Percentiles rank a stretch among this genome's conserved stretches.
Evolutionary conservation across 495 filamentous ascomycete species (phyloP).

Genomic region (Hypoxylon trugodes): DNA sequence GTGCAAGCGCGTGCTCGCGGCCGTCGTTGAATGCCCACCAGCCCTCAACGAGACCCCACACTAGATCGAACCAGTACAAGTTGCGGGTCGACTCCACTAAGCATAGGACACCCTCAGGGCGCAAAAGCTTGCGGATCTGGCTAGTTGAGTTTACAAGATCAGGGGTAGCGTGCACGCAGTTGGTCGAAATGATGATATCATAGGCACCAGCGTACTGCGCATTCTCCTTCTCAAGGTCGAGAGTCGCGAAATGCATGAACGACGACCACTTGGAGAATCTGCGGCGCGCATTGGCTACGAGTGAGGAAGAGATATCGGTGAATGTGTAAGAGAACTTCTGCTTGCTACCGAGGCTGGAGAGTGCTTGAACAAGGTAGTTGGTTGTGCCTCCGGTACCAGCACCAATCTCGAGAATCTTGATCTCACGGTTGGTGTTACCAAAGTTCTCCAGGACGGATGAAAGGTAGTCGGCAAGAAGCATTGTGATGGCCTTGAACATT

Average conservation of each 20-base stretch:
- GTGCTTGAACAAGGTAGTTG: neutral
- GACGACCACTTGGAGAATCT: slow-evolving; percentile 1
- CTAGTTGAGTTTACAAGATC: slow-evolving; percentile 42
- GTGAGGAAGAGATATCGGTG: neutral
- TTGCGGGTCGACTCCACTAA: slow-evolving; percentile 54
- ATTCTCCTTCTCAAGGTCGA: neutral
- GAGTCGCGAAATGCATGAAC: neutral
- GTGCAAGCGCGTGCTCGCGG: slow-evolving; percentile 50
- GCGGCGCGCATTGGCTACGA: neutral
- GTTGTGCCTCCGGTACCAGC: slow-evolving; percentile 4
- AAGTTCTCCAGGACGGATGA: neutral
- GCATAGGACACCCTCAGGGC: slow-evolving; percentile 50
- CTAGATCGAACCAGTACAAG: slow-evolving; percentile 51
- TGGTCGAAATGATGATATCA: slow-evolving; percentile 59
- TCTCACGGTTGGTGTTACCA: neutral
- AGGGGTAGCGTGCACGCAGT: slow-evolving; percentile 60
- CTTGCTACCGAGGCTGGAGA: neutral
- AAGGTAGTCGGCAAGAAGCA: neutral
- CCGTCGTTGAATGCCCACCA: slow-evolving; percentile 53
- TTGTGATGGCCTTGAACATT: neutral
- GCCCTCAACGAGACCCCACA: slow-evolving; percentile 49
- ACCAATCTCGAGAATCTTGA: neutral
- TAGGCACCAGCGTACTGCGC: neutral
- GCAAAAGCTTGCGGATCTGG: slow-evolving; percentile 48
- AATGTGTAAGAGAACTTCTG: slow-evolving; percentile 7